Base-by-base conservation (phyloP, 2,329 filamentous ascomycete species). In the Elsinoe necatrix region DNA sequence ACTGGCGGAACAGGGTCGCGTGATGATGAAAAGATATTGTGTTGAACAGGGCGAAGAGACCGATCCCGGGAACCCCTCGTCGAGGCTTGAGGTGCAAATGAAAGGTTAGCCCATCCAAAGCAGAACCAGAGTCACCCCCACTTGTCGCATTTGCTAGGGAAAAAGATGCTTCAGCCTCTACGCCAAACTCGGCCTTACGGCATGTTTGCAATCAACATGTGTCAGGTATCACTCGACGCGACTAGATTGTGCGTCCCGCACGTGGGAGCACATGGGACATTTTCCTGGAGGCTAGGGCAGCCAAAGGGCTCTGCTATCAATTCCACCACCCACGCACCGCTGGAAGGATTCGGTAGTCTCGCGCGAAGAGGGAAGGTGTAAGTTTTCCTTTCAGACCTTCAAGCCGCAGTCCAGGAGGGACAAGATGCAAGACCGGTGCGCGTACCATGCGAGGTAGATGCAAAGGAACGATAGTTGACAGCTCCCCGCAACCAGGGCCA, bases 391-490 rank as follows among this genome's bases (percentile, higher is more conserved):
- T 20, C 6, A 12, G 39, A 16, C 16, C 12, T 45, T n/a, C 18
- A 23, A 23, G 41, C 8, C 12, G 23, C 18, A 23, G 18, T 43
- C 9, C 9, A 23, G 18, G 41, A 20, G 41, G 23, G 41, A 23
- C 18, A 20, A 23, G 18, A 43, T 43, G 41, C 41, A 18, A 43
- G 41, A 23, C 21, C 21, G 20, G 25, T 45, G 41, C 41, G 21
- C 11, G 9, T 12, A 11, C 16, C n/a, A 45, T 45, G 41, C 41
- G 23, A n/a, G 20, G 20, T 45, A 45, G 41, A 45, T 45, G 41
- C 41, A 45, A 18, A 45, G 41, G 41, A 45, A 45, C 41, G 41
- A 45, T 45, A 45, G 41, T 45, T 50, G 45, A 50, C 45, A 50
- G 45, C 45, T 50, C 45, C 45, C 45, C 45, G 29, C 45, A 50